Percentiles rank a stretch among this genome's conserved stretches.
phyloP scores from a whole-genome alignment of 306 rosid genomes.

The Cajanus cajan region DNA sequence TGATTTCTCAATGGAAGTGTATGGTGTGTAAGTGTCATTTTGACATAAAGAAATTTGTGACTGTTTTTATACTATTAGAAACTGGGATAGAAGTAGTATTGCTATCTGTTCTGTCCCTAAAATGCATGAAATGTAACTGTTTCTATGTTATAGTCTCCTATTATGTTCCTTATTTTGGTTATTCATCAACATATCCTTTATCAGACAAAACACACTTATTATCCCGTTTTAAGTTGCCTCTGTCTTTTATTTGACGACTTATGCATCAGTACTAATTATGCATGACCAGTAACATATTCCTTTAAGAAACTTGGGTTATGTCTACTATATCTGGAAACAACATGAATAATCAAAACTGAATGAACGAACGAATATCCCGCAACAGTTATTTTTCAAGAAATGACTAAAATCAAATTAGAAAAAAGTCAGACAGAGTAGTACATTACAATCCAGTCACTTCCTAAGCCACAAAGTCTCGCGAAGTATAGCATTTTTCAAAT shows the following conservation, averaged over 20 bases:
- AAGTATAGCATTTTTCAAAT: neutral
- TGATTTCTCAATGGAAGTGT: constrained; percentile 21
- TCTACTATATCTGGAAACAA: neutral
- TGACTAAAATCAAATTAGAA: constrained; percentile 6
- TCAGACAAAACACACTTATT: neutral
- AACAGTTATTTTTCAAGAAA: neutral
- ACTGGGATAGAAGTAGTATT: constrained; percentile 29
- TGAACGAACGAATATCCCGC: neutral
- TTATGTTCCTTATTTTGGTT: constrained; percentile 7
- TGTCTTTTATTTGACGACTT: neutral
- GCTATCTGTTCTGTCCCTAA: constrained; percentile 18
- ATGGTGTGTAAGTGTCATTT: constrained; percentile 23
- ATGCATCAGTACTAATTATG: neutral
- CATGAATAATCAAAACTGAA: constrained; percentile 6
- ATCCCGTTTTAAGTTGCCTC: neutral
- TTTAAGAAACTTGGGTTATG: neutral
- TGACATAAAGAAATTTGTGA: constrained; percentile 7
- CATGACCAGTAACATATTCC: neutral
- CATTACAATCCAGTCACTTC: neutral
- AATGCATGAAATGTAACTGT: constrained; percentile 34
- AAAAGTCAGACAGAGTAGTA: neutral
- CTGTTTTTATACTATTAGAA: neutral
- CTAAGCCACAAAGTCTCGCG: neutral
- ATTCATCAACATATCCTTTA: neutral
- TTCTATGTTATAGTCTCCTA: neutral